Evolutionary conservation across 805 yeast genomes (phyloP).

Genomic region (Lachancea fermentati): DNA sequence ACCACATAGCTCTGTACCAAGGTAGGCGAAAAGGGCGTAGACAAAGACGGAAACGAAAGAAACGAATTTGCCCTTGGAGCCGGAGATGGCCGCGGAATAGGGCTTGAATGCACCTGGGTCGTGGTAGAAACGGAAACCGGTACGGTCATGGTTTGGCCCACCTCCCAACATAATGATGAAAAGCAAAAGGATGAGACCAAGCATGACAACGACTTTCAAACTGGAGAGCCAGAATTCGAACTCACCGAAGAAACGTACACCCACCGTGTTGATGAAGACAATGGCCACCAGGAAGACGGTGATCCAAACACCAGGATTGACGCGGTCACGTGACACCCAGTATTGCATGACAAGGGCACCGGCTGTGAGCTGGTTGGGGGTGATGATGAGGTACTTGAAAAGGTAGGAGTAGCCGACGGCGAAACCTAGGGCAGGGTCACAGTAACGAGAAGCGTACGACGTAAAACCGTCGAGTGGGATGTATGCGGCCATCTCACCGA

Average conservation of each 20-base stretch:
- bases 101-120: constrained; percentile 60
- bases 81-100: constrained; percentile 39
- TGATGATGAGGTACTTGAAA: constrained; percentile 42
- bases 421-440: constrained; percentile 44
- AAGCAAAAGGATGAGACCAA: constrained; percentile 60
- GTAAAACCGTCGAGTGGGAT: constrained; percentile 66
- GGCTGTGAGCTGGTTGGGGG: constrained; percentile 43
- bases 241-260: constrained; percentile 43
- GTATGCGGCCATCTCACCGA: constrained; percentile 66
- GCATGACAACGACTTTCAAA: constrained; percentile 57
- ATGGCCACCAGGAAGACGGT: constrained; percentile 37
- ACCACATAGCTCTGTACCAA: constrained; percentile 67
- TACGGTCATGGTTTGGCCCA: constrained; percentile 66
- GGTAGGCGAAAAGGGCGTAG: constrained; percentile 62
- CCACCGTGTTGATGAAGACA: constrained; percentile 33
- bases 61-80: constrained; percentile 50
- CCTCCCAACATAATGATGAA: constrained; percentile 72
- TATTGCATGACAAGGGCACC: constrained; percentile 42
- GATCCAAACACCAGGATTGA: constrained; percentile 43
- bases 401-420: constrained; percentile 42
- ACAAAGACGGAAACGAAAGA: constrained; percentile 59
- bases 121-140: constrained; percentile 67
- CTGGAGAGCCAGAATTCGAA: constrained; percentile 45
- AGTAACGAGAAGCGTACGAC: constrained; percentile 48
- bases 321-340: constrained; percentile 38